phyloP scores from a whole-genome alignment of 352 stramenopile genomes.

The Pythium plurisporium region DNA sequence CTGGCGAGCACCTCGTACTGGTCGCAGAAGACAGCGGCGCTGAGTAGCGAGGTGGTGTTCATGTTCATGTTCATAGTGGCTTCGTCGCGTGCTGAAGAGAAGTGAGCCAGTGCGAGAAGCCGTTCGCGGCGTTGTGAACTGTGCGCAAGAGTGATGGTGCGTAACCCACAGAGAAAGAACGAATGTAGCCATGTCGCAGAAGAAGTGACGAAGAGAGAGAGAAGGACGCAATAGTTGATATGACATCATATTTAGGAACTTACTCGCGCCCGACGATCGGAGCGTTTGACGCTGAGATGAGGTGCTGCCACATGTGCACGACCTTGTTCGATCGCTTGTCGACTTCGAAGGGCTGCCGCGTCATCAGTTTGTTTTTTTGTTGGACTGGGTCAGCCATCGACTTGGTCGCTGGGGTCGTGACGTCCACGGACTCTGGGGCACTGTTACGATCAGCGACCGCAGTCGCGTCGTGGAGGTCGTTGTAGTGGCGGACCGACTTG shows the following conservation, averaged over 20 bases:
- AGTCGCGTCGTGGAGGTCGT: background rate
- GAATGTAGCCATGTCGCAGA: conserved; percentile 3
- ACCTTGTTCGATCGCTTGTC: background rate
- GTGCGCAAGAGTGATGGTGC: conserved; percentile 3
- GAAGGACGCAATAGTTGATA: background rate
- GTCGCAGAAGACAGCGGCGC: conserved; percentile 8
- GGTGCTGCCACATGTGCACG: conserved; percentile 9
- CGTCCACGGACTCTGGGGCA: background rate
- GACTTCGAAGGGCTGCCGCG: too few relatives aligned
- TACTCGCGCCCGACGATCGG: background rate
- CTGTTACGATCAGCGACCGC: background rate
- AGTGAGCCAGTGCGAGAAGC: conserved; percentile 13
- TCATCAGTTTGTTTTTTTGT: too few relatives aligned
- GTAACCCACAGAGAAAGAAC: background rate
- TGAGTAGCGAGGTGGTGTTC: conserved; percentile 1
- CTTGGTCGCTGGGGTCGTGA: background rate
- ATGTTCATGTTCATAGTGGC: conserved; percentile 4
- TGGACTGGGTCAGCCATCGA: background rate
- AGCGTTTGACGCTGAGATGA: conserved; percentile 3
- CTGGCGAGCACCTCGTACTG: conserved; percentile 7
- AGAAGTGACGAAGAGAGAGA: background rate
- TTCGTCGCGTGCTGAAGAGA: background rate
- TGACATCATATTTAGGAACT: background rate
- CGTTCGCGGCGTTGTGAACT: conserved; percentile 8
- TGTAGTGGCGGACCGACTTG: conserved; percentile 3